Evolutionary conservation across 345 rosid species (phyloP).

Genomic region (Ricinus communis): DNA sequence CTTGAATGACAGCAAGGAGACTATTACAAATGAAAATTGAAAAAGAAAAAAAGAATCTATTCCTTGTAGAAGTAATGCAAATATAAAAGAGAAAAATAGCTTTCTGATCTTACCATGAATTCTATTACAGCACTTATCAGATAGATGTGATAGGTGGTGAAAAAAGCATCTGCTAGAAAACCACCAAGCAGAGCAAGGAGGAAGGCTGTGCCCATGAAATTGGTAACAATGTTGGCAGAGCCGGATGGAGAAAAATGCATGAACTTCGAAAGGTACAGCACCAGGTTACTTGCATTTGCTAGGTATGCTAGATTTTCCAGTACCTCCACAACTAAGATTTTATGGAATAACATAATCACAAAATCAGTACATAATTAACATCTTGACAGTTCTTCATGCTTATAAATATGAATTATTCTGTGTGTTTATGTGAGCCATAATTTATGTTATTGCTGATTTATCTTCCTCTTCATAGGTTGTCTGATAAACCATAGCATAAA

Average conservation of each 20-base stretch:
- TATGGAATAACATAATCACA: constrained; percentile 1
- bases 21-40: no score
- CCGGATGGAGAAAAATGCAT: constrained; percentile 80
- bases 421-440: no score
- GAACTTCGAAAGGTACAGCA: constrained; percentile 65
- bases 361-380: neutral
- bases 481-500: no score
- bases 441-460: no score
- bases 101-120: constrained; percentile 48
- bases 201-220: constrained; percentile 91
- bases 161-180: constrained; percentile 69
- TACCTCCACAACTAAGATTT: constrained; percentile 63
- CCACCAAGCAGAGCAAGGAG: constrained; percentile 89
- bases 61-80: no score
- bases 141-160: constrained; percentile 68
- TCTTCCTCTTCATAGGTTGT: neutral
- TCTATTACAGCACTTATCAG: constrained; percentile 69
- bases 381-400: neutral
- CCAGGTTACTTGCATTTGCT: constrained; percentile 92
- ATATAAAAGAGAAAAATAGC: no score
- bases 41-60: no score
- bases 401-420: neutral
- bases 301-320: constrained; percentile 88
- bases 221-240: constrained; percentile 77
- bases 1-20: no score